Evolutionary conservation across 352 stramenopile genomes (phyloP).

Genomic region (Globisporangium emineosum): DNA sequence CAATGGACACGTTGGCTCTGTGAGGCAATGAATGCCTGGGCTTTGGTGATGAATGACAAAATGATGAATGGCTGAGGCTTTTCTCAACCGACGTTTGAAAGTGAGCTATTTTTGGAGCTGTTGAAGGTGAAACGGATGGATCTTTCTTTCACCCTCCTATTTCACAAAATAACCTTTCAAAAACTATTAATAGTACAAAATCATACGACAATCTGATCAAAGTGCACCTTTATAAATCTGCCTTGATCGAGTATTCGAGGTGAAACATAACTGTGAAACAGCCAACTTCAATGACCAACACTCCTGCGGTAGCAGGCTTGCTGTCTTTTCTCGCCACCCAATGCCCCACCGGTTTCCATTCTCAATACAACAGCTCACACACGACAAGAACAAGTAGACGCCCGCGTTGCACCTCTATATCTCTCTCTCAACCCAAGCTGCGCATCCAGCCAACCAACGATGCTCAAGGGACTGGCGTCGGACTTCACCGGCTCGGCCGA

Average conservation of each 20-base stretch:
- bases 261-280: background rate
- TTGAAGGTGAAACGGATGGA: no score
- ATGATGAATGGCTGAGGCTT: background rate
- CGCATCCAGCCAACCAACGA: conserved; percentile 7
- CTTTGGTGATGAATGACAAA: background rate
- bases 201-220: no score
- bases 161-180: no score
- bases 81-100: conserved; percentile 1
- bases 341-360: no score
- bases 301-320: background rate
- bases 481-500: conserved; percentile 46
- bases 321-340: background rate
- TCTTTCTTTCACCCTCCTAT: no score
- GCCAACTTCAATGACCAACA: background rate
- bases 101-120: no score
- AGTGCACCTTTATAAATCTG: no score
- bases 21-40: no score
- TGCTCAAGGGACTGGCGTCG: conserved; percentile 45
- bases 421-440: background rate
- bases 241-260: background rate
- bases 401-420: no score
- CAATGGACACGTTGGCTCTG: background rate
- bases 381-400: background rate
- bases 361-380: background rate
- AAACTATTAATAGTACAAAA: no score